Evolutionary conservation across 768 basidiomycete genomes (phyloP), one percentile per base, ranked within the genome.

Genomic region (Suillus spraguei): DNA sequence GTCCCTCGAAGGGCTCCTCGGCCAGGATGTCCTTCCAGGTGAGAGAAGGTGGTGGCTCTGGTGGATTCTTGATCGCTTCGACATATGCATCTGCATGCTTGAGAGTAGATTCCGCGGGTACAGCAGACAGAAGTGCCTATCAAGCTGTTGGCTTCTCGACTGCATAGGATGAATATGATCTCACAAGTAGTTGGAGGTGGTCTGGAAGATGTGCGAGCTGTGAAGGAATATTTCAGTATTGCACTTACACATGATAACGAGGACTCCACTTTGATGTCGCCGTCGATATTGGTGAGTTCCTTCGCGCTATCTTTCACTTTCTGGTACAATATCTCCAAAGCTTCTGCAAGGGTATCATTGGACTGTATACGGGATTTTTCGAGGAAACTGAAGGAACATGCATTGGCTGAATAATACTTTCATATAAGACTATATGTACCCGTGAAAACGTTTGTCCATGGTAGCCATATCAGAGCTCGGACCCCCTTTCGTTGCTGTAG

Each of bases 1-100:
- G 87, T 17, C 90, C 93, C 73, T 94, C 90, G 65, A 92, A 90
- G 4, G 92, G 91, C 62, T 94, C 92, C 68, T 92, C 92, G 1
- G 83, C 83, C 17, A 94, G 81, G 59, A 95, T 94, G n/a, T 86
- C 82, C 64, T 82, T 79, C 93, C 93, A 95, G 4, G 89, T 91
- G 8, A 92, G 74, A 1, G 79, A 68, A 4, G 78, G 72, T 8
- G 71, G 79, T 32, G 69, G 73, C 1, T 75, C 68, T 4, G 74
- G 68, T 28, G 85, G 87, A 63, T 87, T 81, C 32, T 71, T 75
- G 16, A 83, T 71, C 1, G 67, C 71, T 36, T 87, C 77, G 7
- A 89, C 77, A 66, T 84, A 86, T 0, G 74, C 63, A 6, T 85
- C 81, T n/a, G 88, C 90, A 66, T 80, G 81, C 0, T 78, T 74